Conservation (phyloP, 305 asterid species). For the Solanum aculeatissimum region DNA sequence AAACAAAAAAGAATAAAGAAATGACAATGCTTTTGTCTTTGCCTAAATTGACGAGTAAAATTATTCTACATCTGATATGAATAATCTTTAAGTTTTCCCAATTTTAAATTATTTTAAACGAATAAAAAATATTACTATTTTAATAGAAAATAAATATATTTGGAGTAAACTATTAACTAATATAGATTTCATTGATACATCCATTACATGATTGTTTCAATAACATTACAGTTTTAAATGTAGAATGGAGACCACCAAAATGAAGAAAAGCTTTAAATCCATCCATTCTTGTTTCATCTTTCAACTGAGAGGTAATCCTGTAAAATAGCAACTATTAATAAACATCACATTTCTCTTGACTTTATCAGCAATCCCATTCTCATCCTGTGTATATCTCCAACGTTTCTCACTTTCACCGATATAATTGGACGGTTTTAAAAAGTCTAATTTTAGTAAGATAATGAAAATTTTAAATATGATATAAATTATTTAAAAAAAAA, state of each 20-base stretch:
- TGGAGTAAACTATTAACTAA: no score
- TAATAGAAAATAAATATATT: no score
- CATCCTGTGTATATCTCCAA: constrained; percentile 19
- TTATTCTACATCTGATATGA: neutral
- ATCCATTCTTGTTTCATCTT: constrained; percentile 22
- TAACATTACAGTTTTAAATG: neutral
- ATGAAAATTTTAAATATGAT: neutral
- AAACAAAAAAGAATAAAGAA: neutral
- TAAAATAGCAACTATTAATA: constrained; percentile 11
- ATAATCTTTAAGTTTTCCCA: no score
- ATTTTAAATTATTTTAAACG: no score
- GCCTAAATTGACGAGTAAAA: neutral
- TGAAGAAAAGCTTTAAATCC: constrained; percentile 24
- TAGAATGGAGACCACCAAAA: constrained; percentile 26
- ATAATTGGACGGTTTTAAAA: neutral
- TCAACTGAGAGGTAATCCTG: constrained; percentile 20
- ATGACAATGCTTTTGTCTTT: neutral
- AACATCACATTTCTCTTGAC: constrained; percentile 18
- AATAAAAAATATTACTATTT: no score
- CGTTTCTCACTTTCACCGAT: neutral
- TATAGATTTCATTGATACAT: no score
- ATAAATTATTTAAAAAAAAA: neutral
- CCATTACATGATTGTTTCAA: neutral
- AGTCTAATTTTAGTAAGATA: neutral
- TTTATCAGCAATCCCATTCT: constrained; percentile 25